Evolutionary conservation across 2,329 filamentous ascomycete species (phyloP).

Genomic region (Atkinsonella texensis): DNA sequence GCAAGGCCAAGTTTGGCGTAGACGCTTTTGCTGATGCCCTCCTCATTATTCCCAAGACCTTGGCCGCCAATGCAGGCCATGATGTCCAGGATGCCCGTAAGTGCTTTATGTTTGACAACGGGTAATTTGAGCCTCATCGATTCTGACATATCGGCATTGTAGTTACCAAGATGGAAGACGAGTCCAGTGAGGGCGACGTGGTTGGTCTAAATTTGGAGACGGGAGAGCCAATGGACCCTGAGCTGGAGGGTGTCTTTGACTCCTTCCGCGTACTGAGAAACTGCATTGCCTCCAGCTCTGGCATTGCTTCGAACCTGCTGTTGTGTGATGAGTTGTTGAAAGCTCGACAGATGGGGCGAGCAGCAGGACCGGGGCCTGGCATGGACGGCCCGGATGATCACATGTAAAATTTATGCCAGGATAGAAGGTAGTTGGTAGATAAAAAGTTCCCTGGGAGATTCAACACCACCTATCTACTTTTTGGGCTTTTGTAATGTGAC

Average conservation of each 20-base stretch:
- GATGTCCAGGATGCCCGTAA: conserved; percentile 91
- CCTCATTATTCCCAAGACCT: conserved; percentile 90
- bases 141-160: conserved; percentile 4
- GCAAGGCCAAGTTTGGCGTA: conserved; percentile 95
- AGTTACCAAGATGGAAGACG: conserved; percentile 83
- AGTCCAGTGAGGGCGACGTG: conserved; percentile 68
- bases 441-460: conserved; percentile 18
- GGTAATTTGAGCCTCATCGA: conserved; percentile 8
- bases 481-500: neutral
- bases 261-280: conserved; percentile 93
- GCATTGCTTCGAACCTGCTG: conserved; percentile 89
- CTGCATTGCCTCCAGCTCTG: conserved; percentile 83
- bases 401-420: conserved; percentile 28
- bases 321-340: conserved; percentile 96
- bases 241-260: conserved; percentile 85
- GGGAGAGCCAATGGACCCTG: conserved; percentile 89
- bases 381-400: conserved; percentile 49
- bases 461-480: conserved; percentile 7
- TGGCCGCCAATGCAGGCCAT: conserved; percentile 90
- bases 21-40: conserved; percentile 90
- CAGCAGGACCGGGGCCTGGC: conserved; percentile 48
- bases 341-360: conserved; percentile 82
- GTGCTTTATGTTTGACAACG: conserved; percentile 23
- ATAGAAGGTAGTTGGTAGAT: conserved; percentile 3
- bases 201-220: conserved; percentile 79